These are phyloP conservation scores for Phytophthora europaea DNA, from an alignment of 352 stramenopile genomes.

Conservation along the genomic window DNA sequence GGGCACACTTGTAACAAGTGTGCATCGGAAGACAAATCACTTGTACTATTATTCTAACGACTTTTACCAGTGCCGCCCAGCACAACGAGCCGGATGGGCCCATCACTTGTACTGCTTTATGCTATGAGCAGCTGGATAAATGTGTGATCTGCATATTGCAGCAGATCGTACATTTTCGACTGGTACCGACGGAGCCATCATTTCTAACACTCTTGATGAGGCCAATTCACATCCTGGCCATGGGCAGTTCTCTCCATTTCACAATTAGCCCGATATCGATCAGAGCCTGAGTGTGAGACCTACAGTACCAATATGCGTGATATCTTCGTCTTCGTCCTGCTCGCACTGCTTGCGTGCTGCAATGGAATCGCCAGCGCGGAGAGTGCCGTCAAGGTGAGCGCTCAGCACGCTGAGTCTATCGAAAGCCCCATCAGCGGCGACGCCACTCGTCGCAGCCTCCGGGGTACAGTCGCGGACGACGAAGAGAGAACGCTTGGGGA, in stretches of 20 bases:
- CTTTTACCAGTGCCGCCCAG: background rate
- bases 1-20: no score
- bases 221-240: background rate
- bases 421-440: background rate
- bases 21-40: no score
- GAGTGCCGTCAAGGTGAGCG: background rate
- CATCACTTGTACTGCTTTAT: background rate
- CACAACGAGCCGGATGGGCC: background rate
- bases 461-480: background rate
- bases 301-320: background rate
- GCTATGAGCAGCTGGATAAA: background rate
- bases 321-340: background rate
- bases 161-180: background rate
- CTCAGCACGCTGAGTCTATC: background rate
- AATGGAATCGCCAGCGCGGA: background rate
- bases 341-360: background rate
- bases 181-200: background rate
- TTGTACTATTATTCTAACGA: no score
- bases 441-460: background rate
- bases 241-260: background rate
- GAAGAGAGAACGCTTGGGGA: background rate
- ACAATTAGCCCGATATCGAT: background rate
- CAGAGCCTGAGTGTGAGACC: background rate
- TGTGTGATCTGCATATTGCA: background rate
- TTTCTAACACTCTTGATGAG: background rate